Percentiles rank a stretch among this genome's conserved stretches.
Conservation (phyloP, 2,329 filamentous ascomycete species). For the Metarhizium robertsii region DNA sequence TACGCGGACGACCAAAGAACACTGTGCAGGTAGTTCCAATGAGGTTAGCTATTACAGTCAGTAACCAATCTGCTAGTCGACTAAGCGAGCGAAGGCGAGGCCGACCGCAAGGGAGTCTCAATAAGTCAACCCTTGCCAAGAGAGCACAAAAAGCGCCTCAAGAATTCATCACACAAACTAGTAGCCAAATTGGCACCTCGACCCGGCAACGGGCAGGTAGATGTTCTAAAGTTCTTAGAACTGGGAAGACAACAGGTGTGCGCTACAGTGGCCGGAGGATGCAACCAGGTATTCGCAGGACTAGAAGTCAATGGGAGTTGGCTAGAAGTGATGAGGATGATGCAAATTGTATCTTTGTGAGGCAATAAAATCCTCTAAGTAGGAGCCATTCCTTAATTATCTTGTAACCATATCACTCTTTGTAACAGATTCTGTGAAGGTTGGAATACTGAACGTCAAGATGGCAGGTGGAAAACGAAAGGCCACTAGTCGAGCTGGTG, state of each 20-base stretch:
- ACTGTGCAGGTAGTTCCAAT: background rate
- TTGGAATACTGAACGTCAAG: too few species aligned
- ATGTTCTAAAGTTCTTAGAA: background rate
- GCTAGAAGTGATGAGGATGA: background rate
- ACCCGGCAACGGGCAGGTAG: background rate
- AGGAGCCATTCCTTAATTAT: too few species aligned
- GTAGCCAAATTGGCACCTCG: background rate
- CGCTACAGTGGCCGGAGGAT: background rate
- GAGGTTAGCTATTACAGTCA: background rate
- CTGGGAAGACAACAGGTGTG: background rate
- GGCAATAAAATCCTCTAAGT: too few species aligned
- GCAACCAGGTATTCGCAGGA: background rate
- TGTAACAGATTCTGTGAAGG: too few species aligned
- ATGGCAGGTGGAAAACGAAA: too few species aligned
- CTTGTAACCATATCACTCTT: too few species aligned
- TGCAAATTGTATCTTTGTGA: background rate
- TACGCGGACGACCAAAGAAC: too few species aligned
- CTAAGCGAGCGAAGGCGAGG: background rate
- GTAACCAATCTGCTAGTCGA: background rate
- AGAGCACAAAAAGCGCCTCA: background rate
- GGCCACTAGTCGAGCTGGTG: too few species aligned
- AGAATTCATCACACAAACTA: background rate
- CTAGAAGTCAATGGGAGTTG: background rate
- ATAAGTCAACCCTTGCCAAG: background rate
- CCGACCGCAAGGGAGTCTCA: background rate